Base-by-base conservation (phyloP, 768 basidiomycete genomes). In the Coprinellus aureogranulatus region DNA sequence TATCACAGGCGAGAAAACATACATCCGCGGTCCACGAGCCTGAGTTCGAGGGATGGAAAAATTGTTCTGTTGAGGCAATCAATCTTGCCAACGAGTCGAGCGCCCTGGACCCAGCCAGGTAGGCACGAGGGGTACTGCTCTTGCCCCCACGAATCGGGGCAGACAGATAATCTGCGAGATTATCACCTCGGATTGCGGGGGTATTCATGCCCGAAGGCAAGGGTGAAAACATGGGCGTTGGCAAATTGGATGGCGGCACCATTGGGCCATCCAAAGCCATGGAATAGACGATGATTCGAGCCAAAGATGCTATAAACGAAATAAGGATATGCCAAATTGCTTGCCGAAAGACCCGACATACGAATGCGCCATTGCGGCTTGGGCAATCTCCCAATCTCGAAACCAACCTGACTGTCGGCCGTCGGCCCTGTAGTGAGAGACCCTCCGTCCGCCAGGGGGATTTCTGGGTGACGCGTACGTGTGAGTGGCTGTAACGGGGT, bases 21-120 rank as follows among this genome's bases (percentile, higher is more conserved):
- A 88, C 87, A 75, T 89, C 87, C 52, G 79, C 73, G 3, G 91
- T 91, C 88, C 91, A 94, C 11, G 81, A 77, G 9, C 92, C 92
- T 1, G 90, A 90, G 65, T 92, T 94, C 10, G 87, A 87, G 0
- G 93, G 93, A 67, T 94, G 93, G 73, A 94, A 96, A 74, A 93
- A 94, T 55, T 86, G 87, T 70, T 96, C 94, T 26, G 86, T 89
- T 4, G 91, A 92, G 6, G 89, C 90, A 62, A 96, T 85, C 59
- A 96, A 74, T 68, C 87, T 87, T 11, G 85, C 85, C n/a, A 96
- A 73, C 8, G 92, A 90, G 68, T 94, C 92, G 55, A 96, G 73
- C 3, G 93, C 90, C 68, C 85, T 90, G 23, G 85, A 90, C 12
- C 94, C 94, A 14, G 81, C 94, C n/a, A 94, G 73, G 68, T 87